Evolutionary conservation across 2,329 filamentous ascomycete species (phyloP), one percentile per base, ranked within the genome.

Genomic region (Xylaria sp.): DNA sequence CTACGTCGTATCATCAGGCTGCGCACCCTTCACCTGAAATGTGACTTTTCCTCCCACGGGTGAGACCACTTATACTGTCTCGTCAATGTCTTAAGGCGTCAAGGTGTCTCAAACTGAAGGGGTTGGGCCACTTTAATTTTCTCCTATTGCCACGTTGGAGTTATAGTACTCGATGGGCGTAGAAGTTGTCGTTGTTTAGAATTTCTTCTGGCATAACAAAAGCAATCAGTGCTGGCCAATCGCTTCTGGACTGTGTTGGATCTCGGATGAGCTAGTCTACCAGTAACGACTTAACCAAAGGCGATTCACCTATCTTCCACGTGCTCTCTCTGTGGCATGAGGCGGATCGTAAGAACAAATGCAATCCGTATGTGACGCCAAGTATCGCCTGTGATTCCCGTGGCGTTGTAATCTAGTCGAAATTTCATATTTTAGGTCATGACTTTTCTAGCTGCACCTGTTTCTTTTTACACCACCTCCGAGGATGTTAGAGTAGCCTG

Each of bases 191-290:
- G n/a, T n/a, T n/a, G n/a, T n/a, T n/a, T n/a, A n/a, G n/a, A n/a
- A n/a, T 11, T 31, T 9, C 31, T 35, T 37, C 19, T 55, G 37
- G 45, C 38, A 53, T 53, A 40, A 19, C 15, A 57, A 61, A 65
- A 65, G 63, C 59, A 65, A 62, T 8, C 9, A 43, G 57, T 37
- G 40, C 49, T 50, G 53, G 12, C 40, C 35, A 31, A n/a, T 25
- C 33, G n/a, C 45, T 37, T 46, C 21, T 60, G 11, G 12, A 31
- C 21, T 19, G 38, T 17, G 3, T 25, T 12, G 17, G 56, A 40
- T 60, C 38, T 55, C 31, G 56, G 58, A 52, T 15, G 43, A 46
- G 25, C 38, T 42, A 33, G 31, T 12, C n/a, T n/a, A n/a, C n/a
- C n/a, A 14, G 35, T 14, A 37, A 37, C 35, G 8, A 3, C 12